Conservation (phyloP, 495 filamentous ascomycete species). For the Lasiosphaeris hirsuta region DNA sequence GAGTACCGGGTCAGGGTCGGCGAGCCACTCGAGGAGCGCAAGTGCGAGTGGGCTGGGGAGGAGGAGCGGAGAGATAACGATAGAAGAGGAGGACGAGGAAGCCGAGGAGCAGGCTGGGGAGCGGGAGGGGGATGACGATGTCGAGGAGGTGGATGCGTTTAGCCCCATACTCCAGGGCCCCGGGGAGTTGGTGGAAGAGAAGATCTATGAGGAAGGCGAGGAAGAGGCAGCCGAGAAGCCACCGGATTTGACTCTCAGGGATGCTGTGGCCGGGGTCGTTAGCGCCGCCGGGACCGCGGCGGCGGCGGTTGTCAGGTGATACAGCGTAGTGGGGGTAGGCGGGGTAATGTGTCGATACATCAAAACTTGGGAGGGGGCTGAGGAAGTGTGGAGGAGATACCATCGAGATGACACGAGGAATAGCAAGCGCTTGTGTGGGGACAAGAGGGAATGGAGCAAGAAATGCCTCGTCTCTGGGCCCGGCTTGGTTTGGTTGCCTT, state of each 20-base stretch:
- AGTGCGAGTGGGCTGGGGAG: slow-evolving; percentile 52
- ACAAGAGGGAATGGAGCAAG: too few relatives aligned
- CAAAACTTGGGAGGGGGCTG: too few relatives aligned
- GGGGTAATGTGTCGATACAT: not conserved
- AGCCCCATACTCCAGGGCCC: slow-evolving; percentile 46
- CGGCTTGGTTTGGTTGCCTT: too few relatives aligned
- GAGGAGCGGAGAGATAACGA: slow-evolving; percentile 66
- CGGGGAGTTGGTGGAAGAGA: slow-evolving; percentile 53
- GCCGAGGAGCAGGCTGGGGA: slow-evolving; percentile 19
- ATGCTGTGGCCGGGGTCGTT: slow-evolving; percentile 6
- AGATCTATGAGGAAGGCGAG: slow-evolving; percentile 48
- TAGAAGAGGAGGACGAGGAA: slow-evolving; percentile 79
- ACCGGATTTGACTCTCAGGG: slow-evolving; percentile 8
- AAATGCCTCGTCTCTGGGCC: too few relatives aligned
- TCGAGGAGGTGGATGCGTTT: slow-evolving; percentile 70
- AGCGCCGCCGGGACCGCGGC: not conserved
- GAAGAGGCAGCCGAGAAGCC: slow-evolving; percentile 9
- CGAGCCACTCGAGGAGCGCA: slow-evolving; percentile 43
- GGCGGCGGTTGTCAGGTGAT: not conserved
- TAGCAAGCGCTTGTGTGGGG: too few relatives aligned
- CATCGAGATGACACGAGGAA: too few relatives aligned
- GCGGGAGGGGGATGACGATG: slow-evolving; percentile 35
- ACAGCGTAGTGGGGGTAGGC: not conserved
- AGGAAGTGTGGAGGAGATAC: too few relatives aligned
- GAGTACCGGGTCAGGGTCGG: slow-evolving; percentile 31